A percentile compares a stretch with the other conserved stretches of the same genome.
Conservation (phyloP, 305 asterid genomes). For the Fraxinus paxiana region DNA sequence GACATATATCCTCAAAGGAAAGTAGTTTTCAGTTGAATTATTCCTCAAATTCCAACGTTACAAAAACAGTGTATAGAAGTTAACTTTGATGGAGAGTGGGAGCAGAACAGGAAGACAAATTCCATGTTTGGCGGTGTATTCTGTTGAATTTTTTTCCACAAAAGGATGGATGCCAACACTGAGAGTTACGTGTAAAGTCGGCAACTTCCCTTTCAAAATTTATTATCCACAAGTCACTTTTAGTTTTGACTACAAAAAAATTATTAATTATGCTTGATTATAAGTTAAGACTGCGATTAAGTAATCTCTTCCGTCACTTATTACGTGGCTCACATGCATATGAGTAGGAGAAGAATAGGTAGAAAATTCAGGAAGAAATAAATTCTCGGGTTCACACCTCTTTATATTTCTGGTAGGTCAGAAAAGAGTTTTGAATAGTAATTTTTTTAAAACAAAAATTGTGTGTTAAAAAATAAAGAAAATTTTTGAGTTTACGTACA, state of each 20-base stretch:
- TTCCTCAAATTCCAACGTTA: slow-evolving; percentile 5
- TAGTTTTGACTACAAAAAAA: not conserved
- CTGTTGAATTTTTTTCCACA: not conserved
- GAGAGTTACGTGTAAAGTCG: slow-evolving; percentile 27
- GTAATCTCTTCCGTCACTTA: not conserved
- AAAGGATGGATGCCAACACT: not conserved
- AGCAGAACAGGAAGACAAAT: not conserved
- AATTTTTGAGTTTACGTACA: no score
- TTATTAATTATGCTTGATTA: not conserved
- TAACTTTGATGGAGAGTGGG: not conserved
- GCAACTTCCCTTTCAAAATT: slow-evolving; percentile 12
- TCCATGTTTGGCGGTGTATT: slow-evolving; percentile 4
- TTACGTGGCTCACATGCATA: not conserved
- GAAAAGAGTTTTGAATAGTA: no score
- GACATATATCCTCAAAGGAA: not conserved
- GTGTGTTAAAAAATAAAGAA: no score
- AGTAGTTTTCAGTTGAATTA: slow-evolving; percentile 10
- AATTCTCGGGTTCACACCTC: not conserved
- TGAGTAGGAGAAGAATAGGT: not conserved
- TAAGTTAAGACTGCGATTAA: not conserved
- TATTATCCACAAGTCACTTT: not conserved
- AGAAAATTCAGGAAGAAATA: not conserved
- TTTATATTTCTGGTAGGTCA: not conserved
- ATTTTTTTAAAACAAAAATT: no score
- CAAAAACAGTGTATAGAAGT: not conserved